A percentile compares a stretch with the other conserved stretches of the same genome.
Evolutionary conservation across 495 filamentous ascomycete species (phyloP).

Genomic region (Patellaria atrata): DNA sequence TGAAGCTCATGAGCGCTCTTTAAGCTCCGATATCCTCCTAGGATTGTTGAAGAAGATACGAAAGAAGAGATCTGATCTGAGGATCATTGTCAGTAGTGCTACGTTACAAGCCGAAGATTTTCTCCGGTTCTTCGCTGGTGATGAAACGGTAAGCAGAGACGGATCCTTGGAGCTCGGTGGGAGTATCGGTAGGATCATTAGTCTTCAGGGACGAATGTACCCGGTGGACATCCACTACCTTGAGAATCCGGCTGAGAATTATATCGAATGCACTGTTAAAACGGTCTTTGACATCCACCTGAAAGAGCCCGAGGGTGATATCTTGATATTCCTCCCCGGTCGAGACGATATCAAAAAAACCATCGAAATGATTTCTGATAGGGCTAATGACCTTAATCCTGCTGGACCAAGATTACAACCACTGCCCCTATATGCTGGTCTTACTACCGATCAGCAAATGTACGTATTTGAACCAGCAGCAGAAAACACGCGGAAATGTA

Average conservation of each 20-base stretch:
- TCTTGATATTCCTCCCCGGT: conserved; percentile 42
- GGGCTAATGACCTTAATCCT: conserved; percentile 15
- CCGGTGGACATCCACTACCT: conserved; percentile 83
- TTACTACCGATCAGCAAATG: conserved; percentile 29
- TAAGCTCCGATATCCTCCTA: conserved; percentile 87
- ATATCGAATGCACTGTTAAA: conserved; percentile 72
- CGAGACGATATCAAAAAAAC: conserved; percentile 29
- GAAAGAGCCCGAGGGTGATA: conserved; percentile 74
- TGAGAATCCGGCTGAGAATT: conserved; percentile 69
- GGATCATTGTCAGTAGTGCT: conserved; percentile 87
- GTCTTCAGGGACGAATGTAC: conserved; percentile 80
- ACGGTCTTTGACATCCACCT: conserved; percentile 88
- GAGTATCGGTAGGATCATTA: conserved; percentile 61
- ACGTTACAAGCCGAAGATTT: conserved; percentile 89
- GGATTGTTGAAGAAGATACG: conserved; percentile 90
- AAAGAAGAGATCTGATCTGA: conserved; percentile 64
- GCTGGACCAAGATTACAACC: conserved; percentile 17
- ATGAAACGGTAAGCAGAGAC: conserved; percentile 26
- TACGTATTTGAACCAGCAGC: conserved; percentile 29
- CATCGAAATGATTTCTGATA: conserved; percentile 24
- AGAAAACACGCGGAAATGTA: conserved; percentile 27
- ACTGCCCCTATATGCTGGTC: conserved; percentile 29
- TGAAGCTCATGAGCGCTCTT: conserved; percentile 89
- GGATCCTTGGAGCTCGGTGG: conserved; percentile 26
- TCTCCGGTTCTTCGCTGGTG: conserved; percentile 58